Evolutionary conservation across 305 asterid genomes (phyloP).

Genomic region (Fraxinus angustifolia): DNA sequence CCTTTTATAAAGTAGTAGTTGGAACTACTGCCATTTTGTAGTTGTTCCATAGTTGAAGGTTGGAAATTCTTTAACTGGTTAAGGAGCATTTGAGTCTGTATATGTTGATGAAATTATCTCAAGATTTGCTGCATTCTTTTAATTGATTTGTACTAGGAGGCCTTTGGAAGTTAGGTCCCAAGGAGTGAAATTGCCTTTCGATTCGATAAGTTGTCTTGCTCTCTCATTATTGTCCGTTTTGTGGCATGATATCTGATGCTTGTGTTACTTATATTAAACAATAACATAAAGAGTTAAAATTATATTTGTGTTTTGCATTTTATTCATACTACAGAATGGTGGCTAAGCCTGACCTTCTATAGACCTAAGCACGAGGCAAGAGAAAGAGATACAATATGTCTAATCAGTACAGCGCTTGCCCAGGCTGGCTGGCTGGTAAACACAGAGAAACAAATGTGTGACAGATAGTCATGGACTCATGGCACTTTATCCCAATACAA

Average conservation of each 20-base stretch:
- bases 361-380: neutral
- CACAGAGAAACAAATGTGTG: neutral
- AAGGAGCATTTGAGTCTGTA: constrained; percentile 37
- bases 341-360: neutral
- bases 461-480: neutral
- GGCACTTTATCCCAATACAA: neutral
- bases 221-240: neutral
- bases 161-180: neutral
- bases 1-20: constrained; percentile 20
- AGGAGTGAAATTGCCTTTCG: neutral
- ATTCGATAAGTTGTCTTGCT: neutral
- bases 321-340: neutral
- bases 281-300: neutral
- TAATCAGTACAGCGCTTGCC: neutral
- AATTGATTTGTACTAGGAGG: neutral
- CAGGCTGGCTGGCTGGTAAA: neutral
- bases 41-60: constrained; percentile 31
- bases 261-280: neutral
- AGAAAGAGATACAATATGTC: neutral
- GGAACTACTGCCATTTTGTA: constrained; percentile 16
- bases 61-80: constrained; percentile 29
- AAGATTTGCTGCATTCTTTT: neutral
- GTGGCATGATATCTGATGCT: neutral
- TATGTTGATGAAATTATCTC: constrained; percentile 19
- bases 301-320: too few relatives aligned